phyloP scores from a whole-genome alignment of 306 rosid genomes.

The Glycyrrhiza uralensis region DNA sequence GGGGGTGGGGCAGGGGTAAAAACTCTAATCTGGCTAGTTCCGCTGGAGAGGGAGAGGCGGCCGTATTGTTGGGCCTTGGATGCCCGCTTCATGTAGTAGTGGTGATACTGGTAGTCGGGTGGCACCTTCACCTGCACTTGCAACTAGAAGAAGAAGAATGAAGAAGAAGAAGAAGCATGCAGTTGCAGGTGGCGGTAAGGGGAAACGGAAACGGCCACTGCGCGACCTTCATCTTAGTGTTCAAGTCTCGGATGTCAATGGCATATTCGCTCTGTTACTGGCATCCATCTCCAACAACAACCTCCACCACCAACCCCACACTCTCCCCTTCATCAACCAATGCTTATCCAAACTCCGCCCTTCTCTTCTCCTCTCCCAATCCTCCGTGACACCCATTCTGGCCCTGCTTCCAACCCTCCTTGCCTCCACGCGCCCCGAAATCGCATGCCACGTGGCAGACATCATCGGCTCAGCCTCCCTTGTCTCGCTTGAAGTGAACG shows the following conservation, averaged over 20 bases:
- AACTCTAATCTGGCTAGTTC: too few species aligned
- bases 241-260: slow-evolving; percentile 19
- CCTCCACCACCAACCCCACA: slow-evolving; percentile 21
- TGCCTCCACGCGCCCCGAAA: slow-evolving; percentile 25
- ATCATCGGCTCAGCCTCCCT: slow-evolving; percentile 61
- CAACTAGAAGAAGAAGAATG: too few species aligned
- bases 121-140: too few species aligned
- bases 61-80: too few species aligned
- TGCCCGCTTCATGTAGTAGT: too few species aligned
- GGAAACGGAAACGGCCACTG: slow-evolving; percentile 29
- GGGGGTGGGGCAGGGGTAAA: too few species aligned
- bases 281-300: slow-evolving; percentile 51
- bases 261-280: slow-evolving; percentile 44
- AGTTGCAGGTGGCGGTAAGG: slow-evolving; percentile 20
- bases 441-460: slow-evolving; percentile 36
- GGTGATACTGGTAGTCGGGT: too few species aligned
- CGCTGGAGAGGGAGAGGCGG: too few species aligned
- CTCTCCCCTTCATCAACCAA: slow-evolving; percentile 41
- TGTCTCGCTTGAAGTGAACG: slow-evolving; percentile 50
- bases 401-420: slow-evolving; percentile 68
- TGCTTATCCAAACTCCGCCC: slow-evolving; percentile 46
- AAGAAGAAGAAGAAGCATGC: slow-evolving; percentile 16
- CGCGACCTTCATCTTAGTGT: neutral
- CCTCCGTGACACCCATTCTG: slow-evolving; percentile 33
- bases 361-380: slow-evolving; percentile 33